Conservation (phyloP, 768 basidiomycete genomes). For the Roridomyces roridus region DNA sequence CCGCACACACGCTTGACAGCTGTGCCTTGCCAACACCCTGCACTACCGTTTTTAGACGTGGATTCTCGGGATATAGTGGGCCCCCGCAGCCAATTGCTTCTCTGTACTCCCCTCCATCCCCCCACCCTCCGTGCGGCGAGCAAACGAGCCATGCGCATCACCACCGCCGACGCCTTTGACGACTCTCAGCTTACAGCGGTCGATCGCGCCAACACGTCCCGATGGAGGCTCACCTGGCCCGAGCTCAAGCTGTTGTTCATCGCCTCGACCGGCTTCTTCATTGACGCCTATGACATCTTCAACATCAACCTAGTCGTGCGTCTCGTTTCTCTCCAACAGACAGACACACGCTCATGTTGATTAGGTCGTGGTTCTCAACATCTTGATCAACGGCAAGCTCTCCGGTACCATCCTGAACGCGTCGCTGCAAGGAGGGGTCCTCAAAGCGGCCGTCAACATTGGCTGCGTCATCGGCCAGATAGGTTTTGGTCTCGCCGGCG, state of each 20-base stretch:
- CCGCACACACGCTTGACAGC: too few species aligned
- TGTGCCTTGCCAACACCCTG: too few species aligned
- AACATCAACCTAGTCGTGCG: conserved; percentile 20
- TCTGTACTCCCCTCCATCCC: too few species aligned
- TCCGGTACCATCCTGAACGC: conserved; percentile 16
- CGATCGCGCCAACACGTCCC: conserved; percentile 18
- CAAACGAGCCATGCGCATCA: too few species aligned
- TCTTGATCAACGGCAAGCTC: conserved; percentile 14
- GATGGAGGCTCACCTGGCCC: conserved; percentile 18
- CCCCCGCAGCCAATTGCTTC: too few species aligned
- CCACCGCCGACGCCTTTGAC: conserved; percentile 18
- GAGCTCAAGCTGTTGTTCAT: conserved; percentile 15
- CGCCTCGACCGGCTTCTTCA: conserved; percentile 19
- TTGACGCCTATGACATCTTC: conserved; percentile 18
- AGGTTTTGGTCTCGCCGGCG: conserved; percentile 11
- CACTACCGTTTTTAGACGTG: too few species aligned
- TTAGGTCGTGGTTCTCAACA: too few species aligned
- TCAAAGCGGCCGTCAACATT: conserved; percentile 16
- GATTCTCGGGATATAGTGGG: too few species aligned
- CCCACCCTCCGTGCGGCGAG: too few species aligned
- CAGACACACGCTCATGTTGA: neutral
- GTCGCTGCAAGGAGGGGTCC: conserved; percentile 14
- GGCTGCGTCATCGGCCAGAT: conserved; percentile 15
- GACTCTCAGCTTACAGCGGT: conserved; percentile 12
- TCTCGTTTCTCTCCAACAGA: neutral